These are phyloP conservation scores for Oemleria cerasiformis DNA, from an alignment of 306 rosid genomes.

Conservation along the genomic window DNA sequence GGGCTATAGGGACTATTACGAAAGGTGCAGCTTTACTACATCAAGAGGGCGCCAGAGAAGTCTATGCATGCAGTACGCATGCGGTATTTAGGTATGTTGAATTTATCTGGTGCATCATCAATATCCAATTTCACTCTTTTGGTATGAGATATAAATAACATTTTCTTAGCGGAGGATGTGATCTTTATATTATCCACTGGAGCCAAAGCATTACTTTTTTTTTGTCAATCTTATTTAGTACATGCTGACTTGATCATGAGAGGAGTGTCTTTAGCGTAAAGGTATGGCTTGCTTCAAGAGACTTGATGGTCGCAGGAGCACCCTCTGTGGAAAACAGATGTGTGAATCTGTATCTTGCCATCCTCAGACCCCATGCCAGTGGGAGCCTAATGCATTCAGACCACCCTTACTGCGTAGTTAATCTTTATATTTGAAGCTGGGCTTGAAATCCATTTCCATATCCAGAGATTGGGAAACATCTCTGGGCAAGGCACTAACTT, in stretches of 20 bases:
- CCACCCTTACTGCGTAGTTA: too few species aligned
- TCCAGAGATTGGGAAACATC: too few species aligned
- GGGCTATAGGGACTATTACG: constrained; percentile 63
- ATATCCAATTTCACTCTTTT: background rate
- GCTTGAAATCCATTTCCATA: too few species aligned
- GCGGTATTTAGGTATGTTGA: constrained; percentile 84
- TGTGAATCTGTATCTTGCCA: background rate
- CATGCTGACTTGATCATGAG: background rate
- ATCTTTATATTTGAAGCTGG: too few species aligned
- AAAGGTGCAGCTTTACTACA: constrained; percentile 94
- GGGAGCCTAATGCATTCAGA: background rate
- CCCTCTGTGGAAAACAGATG: background rate
- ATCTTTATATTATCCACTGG: background rate
- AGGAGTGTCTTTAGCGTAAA: background rate
- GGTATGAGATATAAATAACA: background rate
- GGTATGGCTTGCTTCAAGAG: background rate
- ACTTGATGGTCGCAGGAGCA: background rate
- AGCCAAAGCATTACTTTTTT: background rate
- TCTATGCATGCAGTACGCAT: constrained; percentile 92
- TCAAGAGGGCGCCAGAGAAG: constrained; percentile 97
- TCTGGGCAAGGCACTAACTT: too few species aligned
- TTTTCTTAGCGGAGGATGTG: background rate
- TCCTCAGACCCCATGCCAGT: background rate
- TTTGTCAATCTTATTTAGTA: background rate
- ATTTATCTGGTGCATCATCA: constrained; percentile 5